phyloP scores from a whole-genome alignment of 1,284 basidiomycete genomes.

The Tilletia caries region DNA sequence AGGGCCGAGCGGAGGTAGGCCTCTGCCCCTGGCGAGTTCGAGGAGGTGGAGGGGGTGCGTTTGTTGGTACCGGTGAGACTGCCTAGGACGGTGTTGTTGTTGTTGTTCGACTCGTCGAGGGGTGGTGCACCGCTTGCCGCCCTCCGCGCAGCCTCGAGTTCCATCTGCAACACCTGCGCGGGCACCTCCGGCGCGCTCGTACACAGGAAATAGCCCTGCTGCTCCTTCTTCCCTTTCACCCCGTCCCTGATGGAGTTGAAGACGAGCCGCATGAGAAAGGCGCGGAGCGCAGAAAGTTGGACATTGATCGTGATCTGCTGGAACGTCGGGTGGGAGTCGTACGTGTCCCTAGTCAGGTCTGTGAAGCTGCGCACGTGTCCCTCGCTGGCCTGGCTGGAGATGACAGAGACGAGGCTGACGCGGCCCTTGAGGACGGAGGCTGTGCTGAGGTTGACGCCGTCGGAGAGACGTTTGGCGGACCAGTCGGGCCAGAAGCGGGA shows the following conservation, averaged over 20 bases:
- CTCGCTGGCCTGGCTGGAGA: slow-evolving; percentile 81
- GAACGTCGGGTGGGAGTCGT: slow-evolving; percentile 66
- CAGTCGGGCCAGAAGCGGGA: slow-evolving; percentile 85
- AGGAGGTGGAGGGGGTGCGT: not conserved
- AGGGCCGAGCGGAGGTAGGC: slow-evolving; percentile 57
- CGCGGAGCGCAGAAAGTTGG: slow-evolving; percentile 86
- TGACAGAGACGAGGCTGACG: slow-evolving; percentile 73
- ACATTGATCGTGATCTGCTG: slow-evolving; percentile 82
- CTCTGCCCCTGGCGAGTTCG: slow-evolving; percentile 27
- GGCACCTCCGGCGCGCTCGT: not conserved
- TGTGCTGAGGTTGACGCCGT: slow-evolving; percentile 67
- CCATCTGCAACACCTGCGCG: not conserved
- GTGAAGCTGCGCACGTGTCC: slow-evolving; percentile 77
- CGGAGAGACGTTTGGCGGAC: slow-evolving; percentile 66
- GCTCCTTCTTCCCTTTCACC: not conserved
- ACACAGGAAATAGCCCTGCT: not conserved
- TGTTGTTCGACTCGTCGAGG: too few relatives aligned
- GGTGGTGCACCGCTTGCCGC: not conserved
- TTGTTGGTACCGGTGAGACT: too few relatives aligned
- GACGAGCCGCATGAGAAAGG: slow-evolving; percentile 80
- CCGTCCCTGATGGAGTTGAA: slow-evolving; percentile 66
- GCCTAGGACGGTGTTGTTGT: too few relatives aligned
- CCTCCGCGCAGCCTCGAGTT: not conserved
- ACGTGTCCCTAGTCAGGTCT: slow-evolving; percentile 66
- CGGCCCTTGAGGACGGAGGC: slow-evolving; percentile 72